Evolutionary conservation across 345 rosid species (phyloP), one percentile per base, ranked within the genome.

Genomic region (Rubroshorea leprosula): DNA sequence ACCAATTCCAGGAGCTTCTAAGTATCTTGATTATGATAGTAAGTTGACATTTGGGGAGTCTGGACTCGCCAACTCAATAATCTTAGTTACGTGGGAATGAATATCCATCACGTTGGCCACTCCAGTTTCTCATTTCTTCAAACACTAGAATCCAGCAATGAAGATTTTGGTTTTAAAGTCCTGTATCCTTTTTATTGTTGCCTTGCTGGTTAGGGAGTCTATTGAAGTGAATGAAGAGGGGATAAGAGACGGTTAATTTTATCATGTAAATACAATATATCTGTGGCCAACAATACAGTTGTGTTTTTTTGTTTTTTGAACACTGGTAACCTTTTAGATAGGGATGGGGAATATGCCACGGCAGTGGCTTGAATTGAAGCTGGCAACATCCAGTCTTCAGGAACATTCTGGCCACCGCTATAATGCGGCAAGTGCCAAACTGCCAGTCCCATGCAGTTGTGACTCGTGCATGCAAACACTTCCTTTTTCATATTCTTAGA

Each of bases 11-110:
- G 99, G 97, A 62, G 90, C 86, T 25, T 75, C 86, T 16, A 86
- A 79, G 80, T 58, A 69, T 52, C 78, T 94, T 68, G 93, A 87
- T 58, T 90, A 75, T 55, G 83, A 75, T n/a, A 68, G 70, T 65
- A 81, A 78, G 61, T 56, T 85, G 68, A 81, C 86, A n/a, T 85
- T 94, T 50, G 93, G 68, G 46, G 93, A 85, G 56, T 87, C 93
- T 0, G 95, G 93, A 23, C 82, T 94, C 35, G 96, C 95, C 63
- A 90, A 87, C 83, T 82, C 97, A 13, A 87, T 94, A 79, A 75
- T 91, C 41, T 78, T 78, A 0, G 80, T 89, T 67, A 72, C 89
- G 52, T 86, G 83, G 90, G 90, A 79, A 57, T 84, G 80, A 84
- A 60, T 25, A 18, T 1, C 6, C 21, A 39, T 22, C 0, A 47